Percentiles rank a stretch among this genome's conserved stretches.
Evolutionary conservation across 805 yeast species (phyloP).

Genomic region (Phaffomyces antillensis): DNA sequence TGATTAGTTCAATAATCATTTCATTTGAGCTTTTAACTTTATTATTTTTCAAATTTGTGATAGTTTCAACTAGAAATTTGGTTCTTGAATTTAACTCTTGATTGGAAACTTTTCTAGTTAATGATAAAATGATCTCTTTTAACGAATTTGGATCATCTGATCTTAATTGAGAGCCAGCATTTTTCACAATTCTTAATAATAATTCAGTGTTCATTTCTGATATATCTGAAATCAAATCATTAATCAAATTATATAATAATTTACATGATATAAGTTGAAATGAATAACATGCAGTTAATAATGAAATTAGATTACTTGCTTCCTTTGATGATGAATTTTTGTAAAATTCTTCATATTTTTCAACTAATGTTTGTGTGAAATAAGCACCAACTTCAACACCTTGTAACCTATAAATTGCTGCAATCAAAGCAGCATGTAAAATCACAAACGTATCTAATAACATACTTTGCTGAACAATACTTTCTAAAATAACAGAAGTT

Average conservation of each 20-base stretch:
- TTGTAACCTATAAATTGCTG: conserved; percentile 66
- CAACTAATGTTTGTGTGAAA: conserved; percentile 75
- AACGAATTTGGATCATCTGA: conserved; percentile 84
- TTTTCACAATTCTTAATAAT: conserved; percentile 61
- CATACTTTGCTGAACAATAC: conserved; percentile 56
- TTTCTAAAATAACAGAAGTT: conserved; percentile 54
- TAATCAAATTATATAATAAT: conserved; percentile 71
- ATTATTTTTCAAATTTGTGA: conserved; percentile 81
- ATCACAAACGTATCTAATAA: conserved; percentile 73
- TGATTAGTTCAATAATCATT: conserved; percentile 42
- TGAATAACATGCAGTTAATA: conserved; percentile 69
- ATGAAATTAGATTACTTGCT: conserved; percentile 59
- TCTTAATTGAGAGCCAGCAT: conserved; percentile 79
- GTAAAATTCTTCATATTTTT: conserved; percentile 45
- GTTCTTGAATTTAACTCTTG: conserved; percentile 52
- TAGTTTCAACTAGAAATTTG: conserved; percentile 76
- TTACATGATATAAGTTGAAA: conserved; percentile 70
- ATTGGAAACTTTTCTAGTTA: conserved; percentile 36
- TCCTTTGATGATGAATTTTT: conserved; percentile 38
- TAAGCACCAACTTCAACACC: conserved; percentile 90
- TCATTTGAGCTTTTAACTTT: conserved; percentile 54
- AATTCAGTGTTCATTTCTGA: conserved; percentile 73
- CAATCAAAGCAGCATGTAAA: conserved; percentile 69
- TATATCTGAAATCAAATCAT: conserved; percentile 42
- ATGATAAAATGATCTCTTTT: conserved; percentile 62